Evolutionary conservation across 208 protist species (phyloP), one percentile per base, ranked within the genome.

Genomic region (Leishmania tarentolae): DNA sequence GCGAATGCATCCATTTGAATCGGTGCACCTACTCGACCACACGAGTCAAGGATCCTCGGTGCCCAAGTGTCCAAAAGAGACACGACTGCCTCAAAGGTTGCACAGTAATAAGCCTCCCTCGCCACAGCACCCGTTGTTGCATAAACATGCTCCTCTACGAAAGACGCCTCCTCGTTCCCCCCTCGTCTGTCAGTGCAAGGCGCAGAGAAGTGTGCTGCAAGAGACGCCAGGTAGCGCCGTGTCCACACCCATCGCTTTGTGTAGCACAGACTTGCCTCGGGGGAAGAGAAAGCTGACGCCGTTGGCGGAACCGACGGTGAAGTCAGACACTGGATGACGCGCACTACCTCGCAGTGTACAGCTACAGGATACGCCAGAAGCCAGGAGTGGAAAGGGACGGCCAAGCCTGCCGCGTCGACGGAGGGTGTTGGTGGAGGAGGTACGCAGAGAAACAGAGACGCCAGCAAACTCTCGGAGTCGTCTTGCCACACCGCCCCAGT

Each of bases 281-380:
- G 47, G 9, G 31, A 35, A 19, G 71, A 61, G 19, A 50, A 75
- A 44, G 19, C 15, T 13, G 47, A 73, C 28, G 42, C 31, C 28
- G 52, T 31, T 19, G 42, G 13, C 44, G 44, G 47, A 19, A 24
- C n/a, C 19, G 35, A 53, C 44, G 50, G 40, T 15, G 85, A 50
- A 19, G 75, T 77, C 47, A 76, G 68, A 40, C 79, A 82, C 19
- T 75, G 70, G n/a, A 92, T 57, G 44, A 83, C 81, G 28, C 79
- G 59, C 3, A 92, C 35, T 19, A 83, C 75, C 57, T 82, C 87
- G 57, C 84, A 90, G 72, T 92, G 89, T 63, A 90, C 87, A 31
- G 86, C 80, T 3, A 77, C 42, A 9, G 88, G 84, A 35, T 84
- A 84, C 46, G 59, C 57, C 70, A 74, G 17, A 69, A 84, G 44